Evolutionary conservation across 202 grass and related monocot genomes (phyloP), one percentile per base, ranked within the genome.

Genomic region (Zoysia matrella): DNA sequence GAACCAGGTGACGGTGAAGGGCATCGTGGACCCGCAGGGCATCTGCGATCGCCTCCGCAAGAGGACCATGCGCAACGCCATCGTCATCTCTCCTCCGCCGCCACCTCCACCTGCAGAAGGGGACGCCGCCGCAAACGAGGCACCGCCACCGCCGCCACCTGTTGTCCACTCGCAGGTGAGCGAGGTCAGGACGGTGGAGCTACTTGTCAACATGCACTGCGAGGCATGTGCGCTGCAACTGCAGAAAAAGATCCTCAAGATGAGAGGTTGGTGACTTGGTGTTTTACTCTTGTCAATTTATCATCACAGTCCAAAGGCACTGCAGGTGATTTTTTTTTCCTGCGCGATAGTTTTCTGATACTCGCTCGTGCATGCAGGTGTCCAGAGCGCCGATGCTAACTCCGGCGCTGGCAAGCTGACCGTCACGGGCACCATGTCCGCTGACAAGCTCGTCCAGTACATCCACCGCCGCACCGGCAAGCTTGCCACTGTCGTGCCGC

Each of bases 171-270:
- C 84, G 49, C 70, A 91, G 81, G 93, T 77, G 8, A 80, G 53
- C n/a, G 84, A 67, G 64, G 72, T 81, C 9, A 77, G 65, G n/a
- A 94, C 87, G 53, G 76, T 94, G 70, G 91, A 92, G 80, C 89
- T 97, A 5, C 67, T 67, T 15, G 87, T 97, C 39, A 94, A 90
- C 87, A 97, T 97, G 94, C 94, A 97, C 80, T 97, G 94, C 56
- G 91, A 94, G 61, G 91, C 89, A 58, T 97, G 94, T 78, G 89
- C 91, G 2, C 65, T 90, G 61, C 94, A 94, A 69, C 78, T 97
- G 18, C 83, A 85, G 18, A 88, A 49, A 47, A 97, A 90, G 80
- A 87, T 94, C 11, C 62, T 90, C 57, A 89, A 82, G 77, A 90
- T 97, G 85, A 92, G 63, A 83, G 91, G 89, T 93, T 74, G 6